Evolutionary conservation across 208 protist species (phyloP).

Genomic region (Leishmania martiniquensis): DNA sequence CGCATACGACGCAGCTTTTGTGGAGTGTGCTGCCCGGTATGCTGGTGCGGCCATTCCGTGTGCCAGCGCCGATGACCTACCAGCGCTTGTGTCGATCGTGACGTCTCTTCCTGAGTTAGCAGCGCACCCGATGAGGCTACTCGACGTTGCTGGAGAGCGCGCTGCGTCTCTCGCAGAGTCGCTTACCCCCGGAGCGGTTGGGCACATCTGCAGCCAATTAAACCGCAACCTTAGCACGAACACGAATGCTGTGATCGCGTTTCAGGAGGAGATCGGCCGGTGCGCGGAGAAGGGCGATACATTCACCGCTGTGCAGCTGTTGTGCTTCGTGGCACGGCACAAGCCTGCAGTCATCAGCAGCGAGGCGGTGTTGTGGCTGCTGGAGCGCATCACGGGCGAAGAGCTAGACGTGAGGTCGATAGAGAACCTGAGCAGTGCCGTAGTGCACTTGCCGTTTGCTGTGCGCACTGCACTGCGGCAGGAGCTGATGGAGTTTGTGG

Average conservation of each 20-base stretch:
- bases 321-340: constrained; percentile 69
- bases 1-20: constrained; percentile 37
- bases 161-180: constrained; percentile 37
- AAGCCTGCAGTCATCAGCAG: constrained; percentile 47
- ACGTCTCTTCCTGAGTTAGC: constrained; percentile 47
- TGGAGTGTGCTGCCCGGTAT: constrained; percentile 37
- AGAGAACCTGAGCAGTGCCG: constrained; percentile 39
- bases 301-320: constrained; percentile 63
- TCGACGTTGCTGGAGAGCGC: constrained; percentile 43
- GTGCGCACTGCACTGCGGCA: constrained; percentile 35
- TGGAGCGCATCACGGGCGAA: constrained; percentile 68
- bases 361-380: constrained; percentile 65
- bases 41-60: constrained; percentile 31
- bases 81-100: constrained; percentile 27
- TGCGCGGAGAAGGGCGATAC: constrained; percentile 70
- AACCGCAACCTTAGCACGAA: constrained; percentile 49
- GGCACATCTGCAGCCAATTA: constrained; percentile 50
- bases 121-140: constrained; percentile 23
- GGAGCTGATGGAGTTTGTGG: constrained; percentile 52
- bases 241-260: constrained; percentile 39
- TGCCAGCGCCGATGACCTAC: constrained; percentile 20
- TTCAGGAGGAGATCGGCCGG: constrained; percentile 67
- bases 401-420: constrained; percentile 61
- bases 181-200: constrained; percentile 46
- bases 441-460: constrained; percentile 45